Conservation (phyloP, 1,284 basidiomycete species). For the Ceratobasidium sp. region DNA sequence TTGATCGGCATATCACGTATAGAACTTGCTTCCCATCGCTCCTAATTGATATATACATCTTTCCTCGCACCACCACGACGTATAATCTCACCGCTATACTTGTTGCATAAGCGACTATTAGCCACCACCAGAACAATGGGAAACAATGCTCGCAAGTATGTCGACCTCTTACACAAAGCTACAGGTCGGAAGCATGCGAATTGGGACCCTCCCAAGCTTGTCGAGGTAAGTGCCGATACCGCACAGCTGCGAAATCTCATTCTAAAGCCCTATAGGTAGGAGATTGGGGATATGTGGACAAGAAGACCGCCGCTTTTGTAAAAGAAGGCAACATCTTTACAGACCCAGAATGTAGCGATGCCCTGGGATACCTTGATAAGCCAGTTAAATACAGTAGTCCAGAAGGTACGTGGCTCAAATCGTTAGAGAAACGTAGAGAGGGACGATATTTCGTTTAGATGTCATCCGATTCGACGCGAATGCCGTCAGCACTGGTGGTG, state of each 20-base stretch:
- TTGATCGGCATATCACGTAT: not conserved
- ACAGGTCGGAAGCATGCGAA: constrained; percentile 38
- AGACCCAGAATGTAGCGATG: constrained; percentile 10
- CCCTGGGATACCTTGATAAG: constrained; percentile 3
- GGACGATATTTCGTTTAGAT: not conserved
- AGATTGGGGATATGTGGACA: constrained; percentile 37
- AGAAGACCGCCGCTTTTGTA: constrained; percentile 7
- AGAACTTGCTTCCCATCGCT: not conserved
- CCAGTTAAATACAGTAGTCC: not conserved
- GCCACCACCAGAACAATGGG: no score
- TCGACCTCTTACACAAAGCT: constrained; percentile 28
- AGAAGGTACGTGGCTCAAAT: constrained; percentile 1
- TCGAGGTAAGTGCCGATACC: constrained; percentile 5
- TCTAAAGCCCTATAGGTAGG: constrained; percentile 14
- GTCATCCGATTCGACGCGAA: not conserved
- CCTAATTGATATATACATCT: not conserved
- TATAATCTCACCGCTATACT: not conserved
- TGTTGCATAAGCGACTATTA: not conserved
- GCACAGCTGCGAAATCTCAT: not conserved
- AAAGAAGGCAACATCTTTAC: constrained; percentile 37
- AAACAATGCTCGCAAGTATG: constrained; percentile 32
- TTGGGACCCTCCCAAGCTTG: constrained; percentile 27
- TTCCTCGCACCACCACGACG: not conserved
- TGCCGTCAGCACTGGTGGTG: not conserved
- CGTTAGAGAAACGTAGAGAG: not conserved